Conservation (phyloP, 164 flowering plant genomes). For the Magnolia sinica region DNA sequence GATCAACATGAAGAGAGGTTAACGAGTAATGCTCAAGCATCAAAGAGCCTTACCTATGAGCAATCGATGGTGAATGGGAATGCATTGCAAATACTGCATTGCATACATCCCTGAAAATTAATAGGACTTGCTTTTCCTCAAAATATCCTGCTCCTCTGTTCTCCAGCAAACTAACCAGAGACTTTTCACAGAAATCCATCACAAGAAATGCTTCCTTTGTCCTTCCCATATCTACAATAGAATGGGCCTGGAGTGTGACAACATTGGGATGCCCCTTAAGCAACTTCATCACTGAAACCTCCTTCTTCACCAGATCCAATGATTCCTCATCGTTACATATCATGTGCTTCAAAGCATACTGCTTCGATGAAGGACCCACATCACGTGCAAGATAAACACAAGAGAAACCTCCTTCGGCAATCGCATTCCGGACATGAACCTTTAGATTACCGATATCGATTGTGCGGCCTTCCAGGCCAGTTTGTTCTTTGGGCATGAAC, state of each 20-base stretch:
- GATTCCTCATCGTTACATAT: slow-evolving; percentile 90
- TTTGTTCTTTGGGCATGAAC: slow-evolving; percentile 72
- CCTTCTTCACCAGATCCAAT: slow-evolving; percentile 70
- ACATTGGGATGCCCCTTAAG: slow-evolving; percentile 92
- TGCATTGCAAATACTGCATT: slow-evolving; percentile 99
- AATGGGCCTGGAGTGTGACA: slow-evolving; percentile 62
- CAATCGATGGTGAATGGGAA: slow-evolving; percentile 86
- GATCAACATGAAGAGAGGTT: too few relatives aligned
- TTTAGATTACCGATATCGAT: slow-evolving; percentile 80
- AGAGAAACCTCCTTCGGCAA: slow-evolving; percentile 98
- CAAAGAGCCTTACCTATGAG: slow-evolving; percentile 62
- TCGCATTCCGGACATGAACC: slow-evolving; percentile 65
- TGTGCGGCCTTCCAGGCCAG: slow-evolving; percentile 85
- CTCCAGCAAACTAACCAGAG: slow-evolving; percentile 87
- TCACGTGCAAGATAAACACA: slow-evolving; percentile 91
- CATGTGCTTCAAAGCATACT: slow-evolving; percentile 92
- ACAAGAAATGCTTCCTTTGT: slow-evolving; percentile 87
- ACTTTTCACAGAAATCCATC: slow-evolving; percentile 95
- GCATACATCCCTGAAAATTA: slow-evolving; percentile 87
- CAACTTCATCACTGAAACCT: slow-evolving; percentile 81
- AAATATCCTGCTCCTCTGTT: slow-evolving; percentile 82
- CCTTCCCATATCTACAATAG: slow-evolving; percentile 82
- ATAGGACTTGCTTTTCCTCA: slow-evolving; percentile 79
- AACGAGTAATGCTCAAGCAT: neutral
- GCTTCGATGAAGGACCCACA: slow-evolving; percentile 55